Evolutionary conservation across 2,329 filamentous ascomycete genomes (phyloP), one percentile per base, ranked within the genome.

Genomic region (Fusarium transvaalense): DNA sequence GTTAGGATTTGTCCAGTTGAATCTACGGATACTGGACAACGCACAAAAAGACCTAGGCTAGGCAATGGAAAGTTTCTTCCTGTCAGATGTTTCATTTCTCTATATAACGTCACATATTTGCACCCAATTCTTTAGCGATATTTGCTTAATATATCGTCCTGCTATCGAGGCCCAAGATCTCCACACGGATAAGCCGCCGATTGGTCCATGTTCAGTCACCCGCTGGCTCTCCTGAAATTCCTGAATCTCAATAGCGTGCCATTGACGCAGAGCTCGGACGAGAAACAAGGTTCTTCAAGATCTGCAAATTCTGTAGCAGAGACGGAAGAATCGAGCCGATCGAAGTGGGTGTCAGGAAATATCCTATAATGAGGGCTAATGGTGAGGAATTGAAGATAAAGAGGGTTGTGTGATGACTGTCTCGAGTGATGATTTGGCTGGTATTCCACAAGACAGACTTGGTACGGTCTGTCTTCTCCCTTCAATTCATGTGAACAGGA

Each of bases 21-120:
- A 48, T 66, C 54, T 63, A 63, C 56, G 29, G 23, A 41, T 61
- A 32, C 25, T 43, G 58, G 48, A 57, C 64, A 63, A 35, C 43
- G 51, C 43, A 57, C 52, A 59, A 65, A 69, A 46, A 29, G 32
- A 46, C 23, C 39, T 52, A 17, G 52, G 25, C 29, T 45, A 56
- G 45, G 32, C 56, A 66, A 59, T 23, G 41, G 46, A 50, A 55
- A 54, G 43, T 54, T 27, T 21, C n/a, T 54, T 48, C 35, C 32
- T 52, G 46, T 60, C 27, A 19, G 25, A 34, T 13, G 14, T n/a
- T 41, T 29, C 14, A 15, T 29, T 46, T 17, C 13, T 21, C 31
- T 31, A 39, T 8, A 25, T 7, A 48, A 39, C 25, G 35, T 21
- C 41, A 51, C 25, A 7, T 25, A 34, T 53, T 29, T 29, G 35